Evolutionary conservation across 345 rosid genomes (phyloP), one percentile per base, ranked within the genome.

Genomic region (Lumnitzera racemosa): DNA sequence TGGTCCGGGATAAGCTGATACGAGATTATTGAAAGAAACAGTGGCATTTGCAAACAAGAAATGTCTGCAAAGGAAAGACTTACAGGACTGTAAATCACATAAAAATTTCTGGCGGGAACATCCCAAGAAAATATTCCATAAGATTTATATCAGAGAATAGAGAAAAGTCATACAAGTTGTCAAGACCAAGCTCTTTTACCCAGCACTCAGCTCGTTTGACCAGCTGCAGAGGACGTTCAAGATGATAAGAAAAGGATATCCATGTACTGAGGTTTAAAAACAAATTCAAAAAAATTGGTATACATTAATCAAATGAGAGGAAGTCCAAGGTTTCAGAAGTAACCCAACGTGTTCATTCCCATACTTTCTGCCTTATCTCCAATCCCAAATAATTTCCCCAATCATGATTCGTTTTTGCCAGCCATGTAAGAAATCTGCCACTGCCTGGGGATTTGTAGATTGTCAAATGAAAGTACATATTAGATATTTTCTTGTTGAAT

Each of bases 381-480:
- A 92, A 69, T 57, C 98, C 98, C 84, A 92, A 75, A 79, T 81
- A 89, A 69, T 92, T 92, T 72, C 71, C 61, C 0, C 83, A 74
- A 57, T 62, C 77, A 51, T 61, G 66, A 59, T 87, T 80, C 59
- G 61, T 71, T 62, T 83, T 87, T 1, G 94, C 98, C 56, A 83
- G 96, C 96, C 94, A 92, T 47, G 87, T 60, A 63, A 89, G 87
- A 80, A 87, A 87, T 78, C 98, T 85, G 56, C 98, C 98, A 63
- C 96, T 92, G 61, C 98, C 98, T 89, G 83, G 56, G 17, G 63
- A 55, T 27, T 15, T 54, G 2, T 14, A 15, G 12, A 54, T 24
- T 51, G 12, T 53, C 17, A 43, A 43, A 5, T 47, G 13, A 17
- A 31, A 12, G 3, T 9, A 4, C 41, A 61, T 11, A 12, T 31